Base-by-base conservation (phyloP, 2,329 filamentous ascomycete genomes). In the Alternaria triticimaculans region DNA sequence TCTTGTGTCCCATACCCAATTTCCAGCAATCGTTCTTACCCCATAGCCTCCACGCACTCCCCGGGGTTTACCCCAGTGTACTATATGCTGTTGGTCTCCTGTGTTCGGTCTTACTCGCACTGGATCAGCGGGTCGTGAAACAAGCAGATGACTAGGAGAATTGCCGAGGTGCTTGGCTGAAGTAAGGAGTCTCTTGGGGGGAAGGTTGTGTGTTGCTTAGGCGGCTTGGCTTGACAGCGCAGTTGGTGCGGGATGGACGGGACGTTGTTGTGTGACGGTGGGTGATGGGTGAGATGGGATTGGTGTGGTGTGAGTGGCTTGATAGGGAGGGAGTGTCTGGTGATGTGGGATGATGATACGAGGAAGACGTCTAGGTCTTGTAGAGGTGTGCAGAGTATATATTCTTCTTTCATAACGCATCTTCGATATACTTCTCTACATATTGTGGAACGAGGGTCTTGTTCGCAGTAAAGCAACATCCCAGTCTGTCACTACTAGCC, bases 141-240 rank as follows among this genome's bases (percentile, higher is more conserved):
- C 63, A 53, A 18, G 51, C 43, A 43, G 28, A 12, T 41, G 55
- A 37, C 28, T 41, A 20, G 45, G 18, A 20, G 45, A 20, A 18
- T 26, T 37, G 48, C 57, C 48, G 20, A 37, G 60, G 8, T n/a
- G n/a, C 55, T 66, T 66, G 64, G 64, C 64, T 58, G 60, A 43
- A 45, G 58, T 18, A 30, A 14, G 25, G 26, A 43, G 23, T 57
- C 43, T 58, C 43, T 41, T 33, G 44, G 30, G 43, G 12, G 21
- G 28, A 28, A 57, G 37, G 53, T 53, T 60, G 56, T 55, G 63
- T 62, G 18, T 63, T 41, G 55, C 60, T 63, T 63, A 41, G 55
- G 55, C 50, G 60, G 41, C 58, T 65, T 62, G 57, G 51, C 57
- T 43, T 15, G 1, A 18, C 26, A 28, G 26, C 26, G 26, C 26